phyloP scores from a whole-genome alignment of 495 filamentous ascomycete genomes.

The Talaromyces wortmannii region DNA sequence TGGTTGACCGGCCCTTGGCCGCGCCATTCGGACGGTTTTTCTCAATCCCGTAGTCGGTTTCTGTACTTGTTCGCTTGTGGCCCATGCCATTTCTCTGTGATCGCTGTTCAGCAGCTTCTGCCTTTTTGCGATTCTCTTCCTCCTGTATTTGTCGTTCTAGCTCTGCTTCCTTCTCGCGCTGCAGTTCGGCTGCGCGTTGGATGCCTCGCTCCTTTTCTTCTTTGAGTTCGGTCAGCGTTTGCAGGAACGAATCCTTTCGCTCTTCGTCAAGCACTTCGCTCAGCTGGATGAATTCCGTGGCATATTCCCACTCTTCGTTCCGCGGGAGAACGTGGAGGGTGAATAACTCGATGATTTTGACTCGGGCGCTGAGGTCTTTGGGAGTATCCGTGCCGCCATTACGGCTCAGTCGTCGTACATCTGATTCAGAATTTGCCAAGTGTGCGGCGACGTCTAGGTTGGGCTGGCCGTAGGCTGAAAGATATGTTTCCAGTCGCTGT shows the following conservation, averaged over 20 bases:
- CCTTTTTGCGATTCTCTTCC: constrained; percentile 45
- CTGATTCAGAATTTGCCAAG: constrained; percentile 28
- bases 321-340: constrained; percentile 85
- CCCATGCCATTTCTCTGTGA: constrained; percentile 33
- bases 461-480: constrained; percentile 67
- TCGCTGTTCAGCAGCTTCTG: constrained; percentile 41
- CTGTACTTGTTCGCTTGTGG: constrained; percentile 42
- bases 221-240: constrained; percentile 52
- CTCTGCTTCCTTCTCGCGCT: constrained; percentile 56
- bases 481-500: constrained; percentile 80
- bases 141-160: constrained; percentile 43
- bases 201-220: constrained; percentile 72
- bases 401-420: constrained; percentile 22
- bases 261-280: constrained; percentile 88
- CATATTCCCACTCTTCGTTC: constrained; percentile 93
- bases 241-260: constrained; percentile 75
- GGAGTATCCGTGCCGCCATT: constrained; percentile 66
- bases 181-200: constrained; percentile 52
- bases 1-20: constrained; percentile 23
- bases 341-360: constrained; percentile 90
- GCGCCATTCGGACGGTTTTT: constrained; percentile 27
- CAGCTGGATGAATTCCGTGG: constrained; percentile 77
- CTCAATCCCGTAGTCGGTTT: constrained; percentile 51
- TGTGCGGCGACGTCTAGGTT: constrained; percentile 59
- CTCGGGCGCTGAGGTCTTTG: constrained; percentile 63